A percentile compares a stretch with the other conserved stretches of the same genome.
phyloP scores from a whole-genome alignment of 306 rosid genomes.

The Lathyrus aphaca region DNA sequence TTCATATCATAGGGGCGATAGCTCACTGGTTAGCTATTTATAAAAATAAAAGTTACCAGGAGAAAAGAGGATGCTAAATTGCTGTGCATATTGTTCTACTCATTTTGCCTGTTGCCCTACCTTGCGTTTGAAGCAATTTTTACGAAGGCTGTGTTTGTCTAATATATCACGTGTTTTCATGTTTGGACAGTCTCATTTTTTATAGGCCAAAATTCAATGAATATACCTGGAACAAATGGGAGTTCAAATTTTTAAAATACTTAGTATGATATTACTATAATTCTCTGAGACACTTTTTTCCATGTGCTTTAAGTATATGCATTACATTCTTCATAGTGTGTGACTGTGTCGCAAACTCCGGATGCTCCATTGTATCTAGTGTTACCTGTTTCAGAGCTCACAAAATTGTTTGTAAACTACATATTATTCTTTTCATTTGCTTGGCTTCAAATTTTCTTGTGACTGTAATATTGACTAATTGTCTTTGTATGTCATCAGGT shows the following conservation, averaged over 20 bases:
- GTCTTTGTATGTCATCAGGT: constrained; percentile 50
- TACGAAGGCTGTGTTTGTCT: constrained; percentile 4
- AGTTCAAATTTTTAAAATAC: background rate
- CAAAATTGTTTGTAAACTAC: background rate
- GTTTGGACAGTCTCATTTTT: constrained; percentile 13
- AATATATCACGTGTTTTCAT: background rate
- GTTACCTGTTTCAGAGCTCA: constrained; percentile 10
- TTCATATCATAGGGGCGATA: background rate
- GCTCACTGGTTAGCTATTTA: constrained; percentile 11
- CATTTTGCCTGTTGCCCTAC: background rate
- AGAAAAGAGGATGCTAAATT: background rate
- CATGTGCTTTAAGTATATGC: background rate
- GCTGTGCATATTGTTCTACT: background rate
- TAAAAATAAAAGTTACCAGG: background rate
- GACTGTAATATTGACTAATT: constrained; percentile 27
- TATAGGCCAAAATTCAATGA: constrained; percentile 1
- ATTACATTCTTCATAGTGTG: constrained; percentile 7
- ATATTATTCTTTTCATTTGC: constrained; percentile 11
- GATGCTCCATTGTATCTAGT: constrained; percentile 12
- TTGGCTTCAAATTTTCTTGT: constrained; percentile 12
- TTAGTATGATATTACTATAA: background rate
- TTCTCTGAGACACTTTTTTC: background rate
- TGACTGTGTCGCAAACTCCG: background rate
- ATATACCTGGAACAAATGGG: constrained; percentile 1
- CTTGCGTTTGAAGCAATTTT: background rate